A percentile compares a stretch with the other conserved stretches of the same genome.
phyloP scores from a whole-genome alignment of 495 filamentous ascomycete genomes.

The Cercophora newfieldiana region DNA sequence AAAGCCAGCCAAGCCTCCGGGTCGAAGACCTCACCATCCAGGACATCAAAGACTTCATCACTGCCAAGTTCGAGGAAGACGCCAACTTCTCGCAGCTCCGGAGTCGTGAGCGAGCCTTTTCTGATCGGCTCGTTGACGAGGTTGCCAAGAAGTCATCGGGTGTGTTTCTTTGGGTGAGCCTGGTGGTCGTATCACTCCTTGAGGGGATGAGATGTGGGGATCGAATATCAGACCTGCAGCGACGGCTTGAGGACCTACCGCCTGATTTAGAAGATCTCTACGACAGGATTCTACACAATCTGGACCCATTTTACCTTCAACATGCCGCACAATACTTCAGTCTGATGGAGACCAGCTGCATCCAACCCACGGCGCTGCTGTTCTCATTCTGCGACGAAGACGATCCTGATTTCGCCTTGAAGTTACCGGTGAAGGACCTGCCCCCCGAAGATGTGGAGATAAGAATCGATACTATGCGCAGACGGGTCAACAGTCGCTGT shows the following conservation, averaged over 20 bases:
- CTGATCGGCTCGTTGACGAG: background rate
- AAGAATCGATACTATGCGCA: too few relatives aligned
- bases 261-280: background rate
- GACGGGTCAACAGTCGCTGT: too few relatives aligned
- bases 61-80: background rate
- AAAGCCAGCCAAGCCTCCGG: background rate
- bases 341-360: background rate
- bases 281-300: constrained; percentile 1
- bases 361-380: background rate
- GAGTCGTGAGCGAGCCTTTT: background rate
- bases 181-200: constrained; percentile 7
- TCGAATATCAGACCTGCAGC: background rate
- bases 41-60: background rate
- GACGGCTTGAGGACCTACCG: background rate
- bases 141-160: background rate
- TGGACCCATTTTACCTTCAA: background rate
- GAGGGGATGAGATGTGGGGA: background rate
- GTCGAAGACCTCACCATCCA: background rate
- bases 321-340: background rate
- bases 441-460: too few relatives aligned
- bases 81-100: background rate
- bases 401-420: too few relatives aligned
- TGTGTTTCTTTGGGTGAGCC: constrained; percentile 1
- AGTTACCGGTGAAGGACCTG: too few relatives aligned
- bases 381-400: background rate